Conservation (phyloP, 2,329 filamentous ascomycete species). For the Aspergillus sp. region DNA sequence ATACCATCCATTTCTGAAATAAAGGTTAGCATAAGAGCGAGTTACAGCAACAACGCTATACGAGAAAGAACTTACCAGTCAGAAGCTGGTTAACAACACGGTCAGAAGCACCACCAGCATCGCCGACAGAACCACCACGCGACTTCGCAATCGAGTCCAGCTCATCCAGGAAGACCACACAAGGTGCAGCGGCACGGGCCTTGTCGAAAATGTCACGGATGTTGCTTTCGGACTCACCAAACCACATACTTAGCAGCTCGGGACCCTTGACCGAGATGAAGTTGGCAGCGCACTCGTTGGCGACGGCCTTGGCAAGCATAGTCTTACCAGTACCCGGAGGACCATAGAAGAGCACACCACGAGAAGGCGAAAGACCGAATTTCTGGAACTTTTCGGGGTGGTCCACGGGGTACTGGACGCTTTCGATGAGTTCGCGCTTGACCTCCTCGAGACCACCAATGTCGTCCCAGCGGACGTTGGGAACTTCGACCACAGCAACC, state of each 20-base stretch:
- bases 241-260: slow-evolving; percentile 99
- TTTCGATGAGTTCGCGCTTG: slow-evolving; percentile 99
- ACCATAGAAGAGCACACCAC: slow-evolving; percentile 97
- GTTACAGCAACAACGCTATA: background rate
- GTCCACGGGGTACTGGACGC: slow-evolving; percentile 97
- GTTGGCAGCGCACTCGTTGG: slow-evolving; percentile 98
- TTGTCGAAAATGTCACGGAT: slow-evolving; percentile 99
- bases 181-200: slow-evolving; percentile 93
- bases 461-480: slow-evolving; percentile 98
- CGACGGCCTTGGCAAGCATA: slow-evolving; percentile 96
- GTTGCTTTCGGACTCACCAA: slow-evolving; percentile 99
- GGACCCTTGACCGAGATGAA: slow-evolving; percentile 99
- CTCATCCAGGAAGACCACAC: slow-evolving; percentile 97
- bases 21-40: slow-evolving; percentile 32
- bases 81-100: slow-evolving; percentile 99
- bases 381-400: slow-evolving; percentile 99
- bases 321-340: slow-evolving; percentile 99
- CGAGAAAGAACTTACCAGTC: slow-evolving; percentile 58
- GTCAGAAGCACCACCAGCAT: slow-evolving; percentile 96
- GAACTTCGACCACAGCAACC: slow-evolving; percentile 97
- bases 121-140: slow-evolving; percentile 89
- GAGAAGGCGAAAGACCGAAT: slow-evolving; percentile 94
- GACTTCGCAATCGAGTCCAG: slow-evolving; percentile 98
- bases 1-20: slow-evolving; percentile 89
- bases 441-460: slow-evolving; percentile 97